Evolutionary conservation across 139 green algal species (phyloP).

Genomic region (Gonium pectorale): DNA sequence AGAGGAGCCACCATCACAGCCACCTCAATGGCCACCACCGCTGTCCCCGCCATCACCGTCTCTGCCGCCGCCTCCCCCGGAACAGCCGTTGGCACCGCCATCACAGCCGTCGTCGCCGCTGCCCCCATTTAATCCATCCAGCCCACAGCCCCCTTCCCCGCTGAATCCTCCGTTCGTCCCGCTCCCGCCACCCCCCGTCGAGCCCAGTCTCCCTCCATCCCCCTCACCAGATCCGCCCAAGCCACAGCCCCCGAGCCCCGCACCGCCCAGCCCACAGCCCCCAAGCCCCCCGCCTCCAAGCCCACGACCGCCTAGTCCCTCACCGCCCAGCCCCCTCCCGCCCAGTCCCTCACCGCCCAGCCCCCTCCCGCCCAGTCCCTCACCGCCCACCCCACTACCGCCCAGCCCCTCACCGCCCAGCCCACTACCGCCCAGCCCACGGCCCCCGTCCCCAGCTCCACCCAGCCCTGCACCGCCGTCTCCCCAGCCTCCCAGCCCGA

Average conservation of each 20-base stretch:
- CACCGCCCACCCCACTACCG: neutral
- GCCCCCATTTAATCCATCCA: neutral
- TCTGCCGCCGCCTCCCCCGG: neutral
- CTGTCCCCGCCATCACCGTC: neutral
- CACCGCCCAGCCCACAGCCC: neutral
- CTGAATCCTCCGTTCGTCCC: neutral
- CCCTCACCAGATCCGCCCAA: too few relatives aligned
- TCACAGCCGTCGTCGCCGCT: neutral
- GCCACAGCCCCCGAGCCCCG: neutral
- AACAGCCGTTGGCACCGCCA: neutral
- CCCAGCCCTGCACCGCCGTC: neutral
- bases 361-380: neutral
- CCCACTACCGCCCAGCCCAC: neutral
- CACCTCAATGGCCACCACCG: neutral
- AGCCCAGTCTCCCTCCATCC: too few relatives aligned
- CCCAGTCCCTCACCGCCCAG: neutral
- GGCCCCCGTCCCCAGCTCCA: neutral
- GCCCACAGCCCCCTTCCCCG: neutral
- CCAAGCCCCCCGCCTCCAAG: neutral
- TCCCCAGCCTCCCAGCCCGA: neutral
- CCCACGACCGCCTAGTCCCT: neutral
- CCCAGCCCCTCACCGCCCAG: neutral
- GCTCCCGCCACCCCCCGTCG: too few relatives aligned
- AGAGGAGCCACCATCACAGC: neutral
- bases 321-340: neutral